A percentile compares a stretch with the other conserved stretches of the same genome.
phyloP scores from a whole-genome alignment of 352 stramenopile genomes.

The Hyaloperonospora brassicae region DNA sequence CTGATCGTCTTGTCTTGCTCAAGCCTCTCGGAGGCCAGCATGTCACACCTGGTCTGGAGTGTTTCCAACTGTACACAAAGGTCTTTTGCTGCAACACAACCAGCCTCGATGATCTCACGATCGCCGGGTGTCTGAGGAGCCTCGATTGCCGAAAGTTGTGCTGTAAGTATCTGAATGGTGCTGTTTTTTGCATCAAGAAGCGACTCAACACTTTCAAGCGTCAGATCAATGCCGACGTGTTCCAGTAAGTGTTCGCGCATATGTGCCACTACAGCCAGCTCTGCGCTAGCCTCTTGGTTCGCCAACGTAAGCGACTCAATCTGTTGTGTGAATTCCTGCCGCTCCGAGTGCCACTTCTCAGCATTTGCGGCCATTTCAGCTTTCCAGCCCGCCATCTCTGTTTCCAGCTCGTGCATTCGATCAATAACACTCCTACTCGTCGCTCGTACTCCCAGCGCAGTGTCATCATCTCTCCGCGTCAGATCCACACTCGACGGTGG shows the following conservation, averaged over 20 bases:
- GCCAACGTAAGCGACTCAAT: constrained; percentile 20
- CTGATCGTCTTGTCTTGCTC: constrained; percentile 14
- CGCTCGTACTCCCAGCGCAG: constrained; percentile 19
- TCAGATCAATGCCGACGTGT: constrained; percentile 31
- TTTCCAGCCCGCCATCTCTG: constrained; percentile 9
- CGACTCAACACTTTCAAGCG: constrained; percentile 38
- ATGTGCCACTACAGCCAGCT: constrained; percentile 29
- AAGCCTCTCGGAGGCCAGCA: constrained; percentile 7
- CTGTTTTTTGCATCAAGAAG: constrained; percentile 43
- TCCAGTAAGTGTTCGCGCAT: constrained; percentile 38
- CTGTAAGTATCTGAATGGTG: constrained; percentile 35
- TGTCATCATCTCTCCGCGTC: constrained; percentile 33
- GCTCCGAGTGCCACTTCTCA: constrained; percentile 18
- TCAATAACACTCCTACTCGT: background rate
- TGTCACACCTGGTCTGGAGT: constrained; percentile 11
- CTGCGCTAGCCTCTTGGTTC: constrained; percentile 14
- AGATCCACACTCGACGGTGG: constrained; percentile 54
- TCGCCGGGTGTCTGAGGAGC: constrained; percentile 15
- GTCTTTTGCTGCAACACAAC: constrained; percentile 10
- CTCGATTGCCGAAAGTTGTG: constrained; percentile 20
- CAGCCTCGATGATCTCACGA: too few relatives aligned
- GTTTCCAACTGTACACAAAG: constrained; percentile 20
- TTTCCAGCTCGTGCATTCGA: constrained; percentile 4
- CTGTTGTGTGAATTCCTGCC: constrained; percentile 18
- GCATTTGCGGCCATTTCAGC: constrained; percentile 6